phyloP scores from a whole-genome alignment of 164 flowering plant species.

The Macadamia tetraphylla region DNA sequence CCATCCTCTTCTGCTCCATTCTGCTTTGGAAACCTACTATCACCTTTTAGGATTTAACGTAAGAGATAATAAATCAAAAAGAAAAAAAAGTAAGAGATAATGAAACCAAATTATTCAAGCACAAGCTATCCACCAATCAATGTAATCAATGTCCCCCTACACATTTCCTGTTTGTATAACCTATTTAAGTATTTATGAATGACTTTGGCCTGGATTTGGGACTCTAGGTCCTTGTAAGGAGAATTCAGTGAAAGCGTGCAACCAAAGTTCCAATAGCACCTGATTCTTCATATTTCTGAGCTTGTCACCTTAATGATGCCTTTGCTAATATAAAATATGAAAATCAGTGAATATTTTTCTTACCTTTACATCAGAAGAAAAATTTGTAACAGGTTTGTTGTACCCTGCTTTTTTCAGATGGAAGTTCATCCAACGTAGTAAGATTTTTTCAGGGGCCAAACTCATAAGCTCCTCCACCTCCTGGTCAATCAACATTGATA shows the following conservation, averaged over 20 bases:
- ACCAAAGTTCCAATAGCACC: too few relatives aligned
- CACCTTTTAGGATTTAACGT: too few relatives aligned
- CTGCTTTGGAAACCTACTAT: too few relatives aligned
- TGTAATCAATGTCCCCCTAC: not conserved
- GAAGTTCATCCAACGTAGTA: slow-evolving; percentile 90
- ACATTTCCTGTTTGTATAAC: not conserved
- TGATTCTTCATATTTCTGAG: not conserved
- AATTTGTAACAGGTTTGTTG: slow-evolving; percentile 64
- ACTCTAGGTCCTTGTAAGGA: not conserved
- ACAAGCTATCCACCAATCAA: not conserved
- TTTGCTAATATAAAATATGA: not conserved
- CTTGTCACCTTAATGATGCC: not conserved
- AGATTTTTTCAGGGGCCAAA: slow-evolving; percentile 78
- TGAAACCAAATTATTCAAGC: not conserved
- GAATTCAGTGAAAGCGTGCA: not conserved
- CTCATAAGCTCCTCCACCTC: slow-evolving; percentile 85
- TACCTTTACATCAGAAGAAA: slow-evolving; percentile 87
- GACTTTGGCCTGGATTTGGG: not conserved
- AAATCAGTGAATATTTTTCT: not conserved
- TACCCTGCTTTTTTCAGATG: slow-evolving; percentile 80
- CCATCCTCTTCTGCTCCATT: too few relatives aligned
- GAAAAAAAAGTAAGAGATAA: too few relatives aligned
- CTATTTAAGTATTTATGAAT: not conserved
- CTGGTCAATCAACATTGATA: slow-evolving; percentile 27
- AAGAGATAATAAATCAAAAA: too few relatives aligned